Base-by-base conservation (phyloP, 148 eudicot genomes). In the Rhododendron molle region DNA sequence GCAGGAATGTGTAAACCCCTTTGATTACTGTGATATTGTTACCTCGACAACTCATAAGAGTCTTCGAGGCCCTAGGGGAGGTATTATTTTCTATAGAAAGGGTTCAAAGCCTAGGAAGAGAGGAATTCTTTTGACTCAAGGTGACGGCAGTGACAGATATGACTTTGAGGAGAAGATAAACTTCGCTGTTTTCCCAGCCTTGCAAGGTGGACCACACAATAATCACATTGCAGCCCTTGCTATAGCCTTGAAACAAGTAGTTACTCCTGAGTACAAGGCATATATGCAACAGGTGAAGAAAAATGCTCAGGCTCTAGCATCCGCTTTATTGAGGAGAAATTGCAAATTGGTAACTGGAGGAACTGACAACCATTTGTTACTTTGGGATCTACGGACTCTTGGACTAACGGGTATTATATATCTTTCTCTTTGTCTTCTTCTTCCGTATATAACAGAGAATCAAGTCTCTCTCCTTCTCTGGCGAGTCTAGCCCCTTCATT, bases 151-250 rank as follows among this genome's bases (percentile, higher is more conserved):
- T 79, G 99, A 95, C 79, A 91, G 73, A 85, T 96, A 95, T 86
- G 99, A 97, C 90, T 94, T 92, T 69, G 99, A 97, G 90, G 98
- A 95, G 69, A 95, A 93, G 91, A 97, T 97, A 88, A 97, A 93
- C 87, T 95, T 93, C 89, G 98, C 98, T 73, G 99, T 97, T 80
- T 97, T 93, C 84, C 98, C 99, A 9, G 98, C 96, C 16, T 82
- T 97, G 88, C 99, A 97, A 88, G 99, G 99, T 86, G 99, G 99
- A 23, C 99, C 99, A 21, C 99, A 95, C 89, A 97, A 95, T 84
- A 94, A 97, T 87, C 98, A 94, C 90, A 95, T 94, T 87, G 99
- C 98, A 69, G 99, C 98, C 83, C 98, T 97, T 62, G 99, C 99
- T 62, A 86, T 97, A 88, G 98, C 96, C 77, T 88, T 97, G 93